These are phyloP conservation scores for Chlamydomonas reinhardtii DNA, from an alignment of 163 green algal genomes.

Conservation along the genomic window DNA sequence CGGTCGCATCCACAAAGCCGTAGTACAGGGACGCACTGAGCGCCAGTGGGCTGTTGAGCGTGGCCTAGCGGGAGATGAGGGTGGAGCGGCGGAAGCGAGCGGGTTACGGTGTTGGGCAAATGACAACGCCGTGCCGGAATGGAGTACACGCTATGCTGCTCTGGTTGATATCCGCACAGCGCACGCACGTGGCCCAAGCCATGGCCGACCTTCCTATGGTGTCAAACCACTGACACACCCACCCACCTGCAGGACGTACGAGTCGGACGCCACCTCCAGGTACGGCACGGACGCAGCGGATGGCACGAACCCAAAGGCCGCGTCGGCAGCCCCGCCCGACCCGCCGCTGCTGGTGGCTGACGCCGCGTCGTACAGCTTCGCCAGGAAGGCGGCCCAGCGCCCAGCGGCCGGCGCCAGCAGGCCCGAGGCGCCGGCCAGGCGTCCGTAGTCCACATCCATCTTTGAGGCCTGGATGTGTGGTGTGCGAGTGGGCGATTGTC, in stretches of 20 bases:
- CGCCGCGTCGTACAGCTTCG: slow-evolving; percentile 36
- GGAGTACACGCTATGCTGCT: no score
- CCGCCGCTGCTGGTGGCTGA: no score
- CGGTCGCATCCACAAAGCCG: slow-evolving; percentile 49
- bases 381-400: slow-evolving; percentile 48
- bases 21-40: slow-evolving; percentile 53
- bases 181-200: no score
- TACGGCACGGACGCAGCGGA: slow-evolving; percentile 24
- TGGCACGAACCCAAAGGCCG: slow-evolving; percentile 2
- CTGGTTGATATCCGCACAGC: no score
- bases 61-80: no score
- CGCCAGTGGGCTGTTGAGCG: slow-evolving; percentile 31
- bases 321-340: not conserved
- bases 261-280: not conserved
- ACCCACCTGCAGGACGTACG: slow-evolving; percentile 19
- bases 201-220: no score
- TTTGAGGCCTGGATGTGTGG: not conserved
- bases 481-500: no score
- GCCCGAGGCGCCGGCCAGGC: not conserved
- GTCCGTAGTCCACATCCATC: not conserved
- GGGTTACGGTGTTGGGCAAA: no score
- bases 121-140: no score
- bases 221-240: no score
- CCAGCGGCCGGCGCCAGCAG: not conserved
- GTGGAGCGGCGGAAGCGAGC: no score